Conservation (phyloP, 768 basidiomycete genomes). For the Mrakia gelida region DNA sequence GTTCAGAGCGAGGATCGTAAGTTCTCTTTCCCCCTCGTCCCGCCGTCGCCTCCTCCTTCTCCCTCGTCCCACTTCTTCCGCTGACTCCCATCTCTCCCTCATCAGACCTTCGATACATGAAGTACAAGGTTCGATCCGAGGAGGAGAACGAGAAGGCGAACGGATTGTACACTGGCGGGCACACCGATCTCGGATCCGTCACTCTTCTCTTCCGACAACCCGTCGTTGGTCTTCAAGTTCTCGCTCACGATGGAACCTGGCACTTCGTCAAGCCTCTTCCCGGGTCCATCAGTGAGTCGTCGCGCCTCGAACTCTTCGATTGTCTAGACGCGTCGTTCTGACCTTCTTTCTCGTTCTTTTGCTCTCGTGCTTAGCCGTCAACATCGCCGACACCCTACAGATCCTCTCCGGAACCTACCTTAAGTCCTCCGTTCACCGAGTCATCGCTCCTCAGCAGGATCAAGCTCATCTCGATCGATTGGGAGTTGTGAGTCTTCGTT, state of each 20-base stretch:
- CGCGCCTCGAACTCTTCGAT: too few relatives aligned
- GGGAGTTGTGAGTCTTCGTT: constrained; percentile 42
- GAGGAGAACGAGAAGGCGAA: constrained; percentile 24
- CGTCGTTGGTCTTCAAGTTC: constrained; percentile 55
- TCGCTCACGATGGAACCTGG: constrained; percentile 52
- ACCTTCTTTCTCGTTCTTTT: constrained; percentile 25
- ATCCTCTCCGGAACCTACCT: constrained; percentile 54
- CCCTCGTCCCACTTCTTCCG: too few relatives aligned
- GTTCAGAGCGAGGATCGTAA: constrained; percentile 48
- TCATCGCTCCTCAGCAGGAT: constrained; percentile 53
- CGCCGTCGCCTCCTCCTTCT: too few relatives aligned
- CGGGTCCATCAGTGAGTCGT: constrained; percentile 11
- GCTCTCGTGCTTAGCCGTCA: constrained; percentile 45
- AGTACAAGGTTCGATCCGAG: constrained; percentile 50
- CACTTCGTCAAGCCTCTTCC: constrained; percentile 48
- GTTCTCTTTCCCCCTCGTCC: too few relatives aligned
- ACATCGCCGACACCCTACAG: constrained; percentile 52
- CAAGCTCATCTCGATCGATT: constrained; percentile 54
- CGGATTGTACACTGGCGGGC: background rate
- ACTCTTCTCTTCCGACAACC: constrained; percentile 58
- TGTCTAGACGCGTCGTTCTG: too few relatives aligned
- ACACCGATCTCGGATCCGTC: constrained; percentile 50
- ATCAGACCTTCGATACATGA: constrained; percentile 37
- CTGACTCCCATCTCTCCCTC: background rate
- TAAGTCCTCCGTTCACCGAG: constrained; percentile 51